Conservation (phyloP, 1,284 basidiomycete species). For the Cutaneotrichosporon cavernicola region DNA sequence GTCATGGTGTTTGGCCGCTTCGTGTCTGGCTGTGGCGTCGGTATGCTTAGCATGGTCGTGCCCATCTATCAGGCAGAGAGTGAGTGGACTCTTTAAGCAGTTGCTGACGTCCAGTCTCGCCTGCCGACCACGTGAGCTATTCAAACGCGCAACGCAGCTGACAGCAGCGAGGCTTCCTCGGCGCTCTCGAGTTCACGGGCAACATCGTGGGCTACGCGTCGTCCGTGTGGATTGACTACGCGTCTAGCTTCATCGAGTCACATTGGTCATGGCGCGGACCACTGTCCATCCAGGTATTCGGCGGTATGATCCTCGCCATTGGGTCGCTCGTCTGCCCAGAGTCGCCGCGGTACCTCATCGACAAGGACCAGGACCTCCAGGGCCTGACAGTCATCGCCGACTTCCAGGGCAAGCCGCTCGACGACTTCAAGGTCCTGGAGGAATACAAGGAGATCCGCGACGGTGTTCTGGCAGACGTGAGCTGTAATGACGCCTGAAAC, state of each 20-base stretch:
- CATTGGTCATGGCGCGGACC: slow-evolving; percentile 81
- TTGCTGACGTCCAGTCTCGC: slow-evolving; percentile 78
- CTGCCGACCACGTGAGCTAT: slow-evolving; percentile 75
- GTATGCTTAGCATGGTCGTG: slow-evolving; percentile 89
- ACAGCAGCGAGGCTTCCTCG: slow-evolving; percentile 70
- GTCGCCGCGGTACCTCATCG: slow-evolving; percentile 90
- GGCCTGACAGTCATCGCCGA: slow-evolving; percentile 88
- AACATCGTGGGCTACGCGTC: slow-evolving; percentile 93
- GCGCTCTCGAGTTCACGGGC: slow-evolving; percentile 95
- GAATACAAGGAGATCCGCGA: slow-evolving; percentile 94
- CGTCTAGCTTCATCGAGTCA: slow-evolving; percentile 80
- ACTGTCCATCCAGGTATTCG: slow-evolving; percentile 81
- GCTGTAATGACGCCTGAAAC: slow-evolving; percentile 24
- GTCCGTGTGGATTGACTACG: slow-evolving; percentile 95
- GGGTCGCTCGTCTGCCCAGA: slow-evolving; percentile 89
- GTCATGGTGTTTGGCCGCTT: slow-evolving; percentile 86
- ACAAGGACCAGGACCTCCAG: slow-evolving; percentile 78
- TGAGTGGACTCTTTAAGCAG: slow-evolving; percentile 8
- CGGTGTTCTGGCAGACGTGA: slow-evolving; percentile 75
- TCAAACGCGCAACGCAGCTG: slow-evolving; percentile 23
- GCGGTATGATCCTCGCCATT: slow-evolving; percentile 75
- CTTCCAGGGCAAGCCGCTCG: slow-evolving; percentile 80
- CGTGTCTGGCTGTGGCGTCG: slow-evolving; percentile 89
- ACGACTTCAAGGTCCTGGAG: slow-evolving; percentile 68
- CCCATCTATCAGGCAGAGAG: slow-evolving; percentile 74